phyloP scores from a whole-genome alignment of 1,284 basidiomycete species.

The Trametes versicolor region DNA sequence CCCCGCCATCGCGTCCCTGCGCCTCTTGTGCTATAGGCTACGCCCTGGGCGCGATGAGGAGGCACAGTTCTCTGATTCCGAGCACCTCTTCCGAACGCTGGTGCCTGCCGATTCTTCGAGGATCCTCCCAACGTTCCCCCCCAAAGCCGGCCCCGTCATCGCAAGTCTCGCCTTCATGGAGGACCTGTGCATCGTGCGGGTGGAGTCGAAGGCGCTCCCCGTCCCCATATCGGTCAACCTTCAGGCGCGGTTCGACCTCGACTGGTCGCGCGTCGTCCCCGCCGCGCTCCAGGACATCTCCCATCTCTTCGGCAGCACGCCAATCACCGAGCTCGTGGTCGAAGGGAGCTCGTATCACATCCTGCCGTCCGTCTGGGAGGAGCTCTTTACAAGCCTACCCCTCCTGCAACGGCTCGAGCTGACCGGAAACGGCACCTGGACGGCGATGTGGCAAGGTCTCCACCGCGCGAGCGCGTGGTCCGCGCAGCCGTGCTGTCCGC shows the following conservation, averaged over 20 bases:
- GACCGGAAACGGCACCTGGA: constrained; percentile 13
- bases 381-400: not conserved
- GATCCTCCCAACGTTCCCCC: not conserved
- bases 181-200: not conserved
- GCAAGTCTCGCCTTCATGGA: not conserved
- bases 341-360: constrained; percentile 1
- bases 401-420: not conserved
- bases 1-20: not conserved
- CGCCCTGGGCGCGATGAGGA: not conserved
- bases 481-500: constrained; percentile 1
- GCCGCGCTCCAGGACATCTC: not conserved
- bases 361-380: constrained; percentile 1
- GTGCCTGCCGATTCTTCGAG: not conserved
- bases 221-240: not conserved
- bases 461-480: not conserved
- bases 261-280: constrained; percentile 2
- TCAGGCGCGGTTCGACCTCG: not conserved
- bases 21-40: not conserved
- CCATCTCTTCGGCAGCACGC: not conserved
- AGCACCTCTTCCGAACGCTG: not conserved
- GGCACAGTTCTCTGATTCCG: not conserved
- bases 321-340: constrained; percentile 1
- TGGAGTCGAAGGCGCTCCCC: not conserved
- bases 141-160: not conserved
- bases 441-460: constrained; percentile 15